Evolutionary conservation across 2,329 filamentous ascomycete species (phyloP).

Genomic region (Exophiala alcalophila): DNA sequence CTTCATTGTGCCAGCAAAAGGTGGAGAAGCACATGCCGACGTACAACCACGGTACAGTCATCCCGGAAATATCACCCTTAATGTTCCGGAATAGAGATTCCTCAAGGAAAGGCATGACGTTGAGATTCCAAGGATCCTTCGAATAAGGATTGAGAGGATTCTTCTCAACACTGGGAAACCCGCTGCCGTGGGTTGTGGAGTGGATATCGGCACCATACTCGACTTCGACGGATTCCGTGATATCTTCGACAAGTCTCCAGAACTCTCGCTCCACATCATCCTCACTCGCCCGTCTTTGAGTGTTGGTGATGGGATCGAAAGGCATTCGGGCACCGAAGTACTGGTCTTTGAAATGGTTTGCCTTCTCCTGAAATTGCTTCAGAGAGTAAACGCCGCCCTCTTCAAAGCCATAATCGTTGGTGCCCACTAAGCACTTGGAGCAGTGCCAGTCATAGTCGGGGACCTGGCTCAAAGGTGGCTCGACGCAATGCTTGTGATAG

Average conservation of each 20-base stretch:
- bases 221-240: conserved; percentile 94
- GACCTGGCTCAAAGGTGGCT: conserved; percentile 73
- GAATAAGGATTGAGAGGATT: conserved; percentile 84
- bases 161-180: conserved; percentile 90
- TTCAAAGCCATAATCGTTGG: conserved; percentile 95
- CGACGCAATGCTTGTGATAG: conserved; percentile 83
- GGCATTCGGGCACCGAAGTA: conserved; percentile 92
- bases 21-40: conserved; percentile 99
- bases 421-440: conserved; percentile 88
- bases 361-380: conserved; percentile 93
- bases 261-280: conserved; percentile 96
- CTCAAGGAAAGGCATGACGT: conserved; percentile 81
- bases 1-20: conserved; percentile 99
- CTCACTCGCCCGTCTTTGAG: conserved; percentile 77
- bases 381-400: conserved; percentile 94
- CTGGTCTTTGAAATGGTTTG: conserved; percentile 87
- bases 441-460: conserved; percentile 95
- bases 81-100: conserved; percentile 96
- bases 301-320: conserved; percentile 79
- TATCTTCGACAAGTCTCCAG: conserved; percentile 88
- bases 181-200: conserved; percentile 94
- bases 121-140: conserved; percentile 92
- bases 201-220: conserved; percentile 98
- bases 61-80: conserved; percentile 96
- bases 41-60: conserved; percentile 99